Evolutionary conservation across 1,284 basidiomycete species (phyloP).

Genomic region (Fomitopsis palustris): DNA sequence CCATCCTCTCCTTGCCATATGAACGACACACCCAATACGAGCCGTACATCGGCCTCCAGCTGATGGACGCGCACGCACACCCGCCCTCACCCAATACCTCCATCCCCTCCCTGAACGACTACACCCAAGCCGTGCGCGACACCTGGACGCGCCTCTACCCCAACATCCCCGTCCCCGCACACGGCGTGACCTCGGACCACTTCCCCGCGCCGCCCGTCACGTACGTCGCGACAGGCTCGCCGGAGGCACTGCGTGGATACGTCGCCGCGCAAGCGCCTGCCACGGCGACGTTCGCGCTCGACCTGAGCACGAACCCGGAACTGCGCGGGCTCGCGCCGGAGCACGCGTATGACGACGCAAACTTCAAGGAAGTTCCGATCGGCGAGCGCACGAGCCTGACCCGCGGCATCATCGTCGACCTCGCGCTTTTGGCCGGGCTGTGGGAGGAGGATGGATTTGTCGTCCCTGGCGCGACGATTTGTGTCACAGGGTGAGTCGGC

Average conservation of each 20-base stretch:
- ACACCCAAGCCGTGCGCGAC: constrained; percentile 37
- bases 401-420: constrained; percentile 62
- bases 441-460: constrained; percentile 49
- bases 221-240: constrained; percentile 62
- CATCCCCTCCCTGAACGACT: constrained; percentile 49
- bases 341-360: constrained; percentile 49
- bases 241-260: constrained; percentile 41
- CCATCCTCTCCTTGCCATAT: constrained; percentile 25
- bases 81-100: constrained; percentile 40
- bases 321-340: constrained; percentile 49
- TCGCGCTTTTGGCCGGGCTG: constrained; percentile 56
- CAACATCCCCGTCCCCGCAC: not conserved
- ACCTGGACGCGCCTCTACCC: constrained; percentile 32
- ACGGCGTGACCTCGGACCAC: constrained; percentile 11
- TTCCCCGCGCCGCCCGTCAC: constrained; percentile 32
- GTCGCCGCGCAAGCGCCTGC: constrained; percentile 34
- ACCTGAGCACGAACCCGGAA: constrained; percentile 35
- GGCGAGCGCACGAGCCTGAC: constrained; percentile 46
- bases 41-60: constrained; percentile 52
- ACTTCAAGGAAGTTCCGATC: constrained; percentile 41
- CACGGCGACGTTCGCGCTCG: constrained; percentile 42
- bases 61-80: constrained; percentile 53
- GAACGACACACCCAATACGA: constrained; percentile 12
- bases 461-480: constrained; percentile 49
- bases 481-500: constrained; percentile 49